Conservation (phyloP, 495 filamentous ascomycete species). For the Neurospora sp. region DNA sequence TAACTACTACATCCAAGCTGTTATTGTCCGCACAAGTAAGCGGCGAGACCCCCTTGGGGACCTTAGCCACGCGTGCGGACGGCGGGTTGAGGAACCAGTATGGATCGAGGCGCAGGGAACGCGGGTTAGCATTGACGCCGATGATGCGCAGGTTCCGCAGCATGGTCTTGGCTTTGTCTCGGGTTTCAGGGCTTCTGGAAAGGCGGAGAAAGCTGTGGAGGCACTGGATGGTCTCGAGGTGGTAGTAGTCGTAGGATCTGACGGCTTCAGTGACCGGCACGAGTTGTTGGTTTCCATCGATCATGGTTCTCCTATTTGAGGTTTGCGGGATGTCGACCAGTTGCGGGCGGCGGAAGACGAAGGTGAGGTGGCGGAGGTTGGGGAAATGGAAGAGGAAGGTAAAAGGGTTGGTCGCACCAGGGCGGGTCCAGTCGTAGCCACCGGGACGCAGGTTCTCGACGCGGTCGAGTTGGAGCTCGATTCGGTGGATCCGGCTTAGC, state of each 20-base stretch:
- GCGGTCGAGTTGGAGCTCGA: background rate
- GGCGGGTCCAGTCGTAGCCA: background rate
- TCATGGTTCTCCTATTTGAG: background rate
- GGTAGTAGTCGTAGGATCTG: background rate
- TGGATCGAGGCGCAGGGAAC: background rate
- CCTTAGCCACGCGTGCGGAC: background rate
- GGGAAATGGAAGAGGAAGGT: background rate
- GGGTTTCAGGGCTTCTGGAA: background rate
- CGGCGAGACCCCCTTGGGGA: background rate
- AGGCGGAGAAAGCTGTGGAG: background rate
- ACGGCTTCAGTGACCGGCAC: background rate
- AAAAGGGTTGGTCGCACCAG: background rate
- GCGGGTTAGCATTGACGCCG: background rate
- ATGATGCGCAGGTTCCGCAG: background rate
- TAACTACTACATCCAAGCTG: background rate
- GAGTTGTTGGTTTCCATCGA: background rate
- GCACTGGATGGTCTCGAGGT: background rate
- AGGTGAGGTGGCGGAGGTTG: background rate
- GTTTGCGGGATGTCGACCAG: background rate
- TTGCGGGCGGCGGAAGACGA: background rate
- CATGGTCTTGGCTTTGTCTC: background rate
- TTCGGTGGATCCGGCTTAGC: background rate
- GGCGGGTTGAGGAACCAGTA: background rate
- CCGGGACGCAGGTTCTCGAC: background rate
- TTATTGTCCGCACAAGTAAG: background rate